Evolutionary conservation across 179 eudicot species (phyloP).

Genomic region (Silene noctiflora): DNA sequence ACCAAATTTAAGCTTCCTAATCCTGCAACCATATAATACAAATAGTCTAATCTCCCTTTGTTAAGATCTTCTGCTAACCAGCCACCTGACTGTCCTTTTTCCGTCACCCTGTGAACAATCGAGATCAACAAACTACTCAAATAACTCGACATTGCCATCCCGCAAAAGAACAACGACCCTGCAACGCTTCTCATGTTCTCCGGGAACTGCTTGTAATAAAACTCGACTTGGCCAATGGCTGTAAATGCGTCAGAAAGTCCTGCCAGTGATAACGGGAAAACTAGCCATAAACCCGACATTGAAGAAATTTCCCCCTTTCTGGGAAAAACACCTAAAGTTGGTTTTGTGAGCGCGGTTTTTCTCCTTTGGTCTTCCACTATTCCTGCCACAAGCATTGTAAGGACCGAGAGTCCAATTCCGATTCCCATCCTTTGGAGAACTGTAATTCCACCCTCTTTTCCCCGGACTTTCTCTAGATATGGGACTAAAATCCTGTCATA

Average conservation of each 20-base stretch:
- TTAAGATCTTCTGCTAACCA: slow-evolving; percentile 61
- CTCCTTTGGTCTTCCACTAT: slow-evolving; percentile 53
- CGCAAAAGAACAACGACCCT: slow-evolving; percentile 46
- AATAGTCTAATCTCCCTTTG: slow-evolving; percentile 52
- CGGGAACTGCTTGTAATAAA: slow-evolving; percentile 59
- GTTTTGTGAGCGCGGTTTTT: slow-evolving; percentile 36
- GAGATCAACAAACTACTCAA: slow-evolving; percentile 43
- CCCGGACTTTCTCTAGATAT: slow-evolving; percentile 34
- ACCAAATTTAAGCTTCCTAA: slow-evolving; percentile 36
- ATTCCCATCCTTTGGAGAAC: slow-evolving; percentile 64
- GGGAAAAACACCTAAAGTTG: slow-evolving; percentile 33
- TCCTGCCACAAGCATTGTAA: slow-evolving; percentile 46
- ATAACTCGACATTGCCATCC: slow-evolving; percentile 45
- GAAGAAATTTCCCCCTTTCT: slow-evolving; percentile 46
- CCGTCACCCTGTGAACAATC: slow-evolving; percentile 35
- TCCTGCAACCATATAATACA: slow-evolving; percentile 43
- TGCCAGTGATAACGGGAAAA: slow-evolving; percentile 46
- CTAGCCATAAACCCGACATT: slow-evolving; percentile 62
- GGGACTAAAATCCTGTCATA: slow-evolving; percentile 71
- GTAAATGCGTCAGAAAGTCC: slow-evolving; percentile 68
- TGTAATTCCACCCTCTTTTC: slow-evolving; percentile 57
- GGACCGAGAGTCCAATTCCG: slow-evolving; percentile 43
- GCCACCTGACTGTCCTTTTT: slow-evolving; percentile 23
- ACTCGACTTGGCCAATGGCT: slow-evolving; percentile 55
- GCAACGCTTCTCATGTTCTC: slow-evolving; percentile 67